These are phyloP conservation scores for Boletus insuetus DNA, from an alignment of 768 basidiomycete genomes.

Conservation along the genomic window DNA sequence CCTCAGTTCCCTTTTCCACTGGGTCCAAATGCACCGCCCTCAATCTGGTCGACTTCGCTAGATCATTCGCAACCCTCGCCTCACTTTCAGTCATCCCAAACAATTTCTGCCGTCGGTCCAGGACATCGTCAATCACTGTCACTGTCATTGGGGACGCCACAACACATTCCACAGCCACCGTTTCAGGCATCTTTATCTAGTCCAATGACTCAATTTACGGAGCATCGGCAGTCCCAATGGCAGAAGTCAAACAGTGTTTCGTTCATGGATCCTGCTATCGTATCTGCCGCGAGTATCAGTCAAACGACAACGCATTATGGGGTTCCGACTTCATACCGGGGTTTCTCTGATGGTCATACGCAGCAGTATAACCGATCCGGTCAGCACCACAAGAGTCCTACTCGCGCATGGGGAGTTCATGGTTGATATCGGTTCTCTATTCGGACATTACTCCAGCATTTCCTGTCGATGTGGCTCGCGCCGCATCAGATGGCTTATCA, in stretches of 20 bases:
- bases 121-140: constrained; percentile 18
- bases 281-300: constrained; percentile 12
- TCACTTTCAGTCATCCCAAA: constrained; percentile 11
- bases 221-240: constrained; percentile 16
- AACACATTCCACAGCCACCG: constrained; percentile 13
- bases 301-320: constrained; percentile 5
- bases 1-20: constrained; percentile 53
- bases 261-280: constrained; percentile 24
- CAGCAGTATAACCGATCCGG: constrained; percentile 17
- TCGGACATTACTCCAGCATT: background rate
- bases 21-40: constrained; percentile 46
- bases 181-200: constrained; percentile 11
- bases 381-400: constrained; percentile 21
- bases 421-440: constrained; percentile 15
- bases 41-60: constrained; percentile 65
- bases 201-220: constrained; percentile 6
- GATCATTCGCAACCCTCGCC: constrained; percentile 38
- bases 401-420: constrained; percentile 23
- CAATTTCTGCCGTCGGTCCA: constrained; percentile 7
- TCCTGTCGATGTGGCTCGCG: background rate
- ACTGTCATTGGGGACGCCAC: constrained; percentile 13
- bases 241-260: constrained; percentile 2
- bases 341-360: constrained; percentile 8
- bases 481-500: constrained; percentile 5
- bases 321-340: constrained; percentile 10